A percentile compares a stretch with the other conserved stretches of the same genome.
These are phyloP conservation scores for Esteya vermicola DNA, from an alignment of 2,329 filamentous ascomycete species.

Conservation along the genomic window DNA sequence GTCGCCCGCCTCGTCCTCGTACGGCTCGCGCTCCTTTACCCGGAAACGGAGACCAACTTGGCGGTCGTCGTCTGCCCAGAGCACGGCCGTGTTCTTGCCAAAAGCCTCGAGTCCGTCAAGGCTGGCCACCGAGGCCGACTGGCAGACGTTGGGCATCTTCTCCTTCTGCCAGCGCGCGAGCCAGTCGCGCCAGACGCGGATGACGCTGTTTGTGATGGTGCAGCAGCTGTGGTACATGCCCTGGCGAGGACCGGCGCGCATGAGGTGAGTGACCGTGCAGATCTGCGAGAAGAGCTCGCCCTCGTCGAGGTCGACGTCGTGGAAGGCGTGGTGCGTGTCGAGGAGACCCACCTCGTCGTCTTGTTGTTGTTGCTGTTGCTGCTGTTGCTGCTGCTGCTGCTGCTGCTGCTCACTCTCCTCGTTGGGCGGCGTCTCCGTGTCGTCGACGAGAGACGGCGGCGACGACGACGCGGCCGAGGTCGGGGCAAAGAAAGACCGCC, in stretches of 20 bases:
- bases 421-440: background rate
- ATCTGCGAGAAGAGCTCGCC: slow-evolving; percentile 64
- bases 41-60: slow-evolving; percentile 56
- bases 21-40: slow-evolving; percentile 35
- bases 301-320: slow-evolving; percentile 51
- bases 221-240: slow-evolving; percentile 51
- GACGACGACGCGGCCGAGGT: background rate
- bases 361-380: background rate
- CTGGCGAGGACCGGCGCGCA: slow-evolving; percentile 46
- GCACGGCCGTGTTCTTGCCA: slow-evolving; percentile 23
- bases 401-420: slow-evolving; percentile 8
- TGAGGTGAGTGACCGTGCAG: slow-evolving; percentile 52
- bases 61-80: slow-evolving; percentile 54
- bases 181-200: slow-evolving; percentile 63
- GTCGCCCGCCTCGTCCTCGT: slow-evolving; percentile 33
- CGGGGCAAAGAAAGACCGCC: background rate
- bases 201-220: slow-evolving; percentile 51
- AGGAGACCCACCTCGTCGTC: background rate
- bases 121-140: too few species aligned
- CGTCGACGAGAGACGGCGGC: background rate
- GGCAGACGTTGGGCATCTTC: too few species aligned
- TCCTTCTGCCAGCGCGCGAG: slow-evolving; percentile 25
- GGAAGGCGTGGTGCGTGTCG: slow-evolving; percentile 25
- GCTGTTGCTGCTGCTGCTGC: slow-evolving; percentile 1
- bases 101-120: slow-evolving; percentile 5